Evolutionary conservation across 768 basidiomycete genomes (phyloP).

Genomic region (Sporobolomyces roseus): DNA sequence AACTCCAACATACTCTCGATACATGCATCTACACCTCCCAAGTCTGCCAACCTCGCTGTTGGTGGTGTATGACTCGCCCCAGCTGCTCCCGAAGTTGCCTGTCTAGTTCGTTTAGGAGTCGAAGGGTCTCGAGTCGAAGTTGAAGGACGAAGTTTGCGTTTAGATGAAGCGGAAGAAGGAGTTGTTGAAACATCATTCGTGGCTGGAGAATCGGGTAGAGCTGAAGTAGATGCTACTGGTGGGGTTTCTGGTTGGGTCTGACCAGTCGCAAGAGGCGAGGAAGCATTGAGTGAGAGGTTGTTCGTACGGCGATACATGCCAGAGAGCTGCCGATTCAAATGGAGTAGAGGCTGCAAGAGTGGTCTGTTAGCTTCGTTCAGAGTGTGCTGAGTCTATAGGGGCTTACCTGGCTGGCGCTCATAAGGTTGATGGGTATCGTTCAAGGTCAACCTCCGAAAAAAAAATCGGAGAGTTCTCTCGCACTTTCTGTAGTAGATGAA

Average conservation of each 20-base stretch:
- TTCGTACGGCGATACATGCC: slow-evolving; percentile 25
- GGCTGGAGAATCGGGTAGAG: neutral
- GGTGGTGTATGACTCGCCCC: slow-evolving; percentile 38
- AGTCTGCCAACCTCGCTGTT: slow-evolving; percentile 59
- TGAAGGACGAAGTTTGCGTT: slow-evolving; percentile 38
- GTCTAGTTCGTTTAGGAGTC: slow-evolving; percentile 60
- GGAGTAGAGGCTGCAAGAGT: slow-evolving; percentile 18
- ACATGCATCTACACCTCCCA: slow-evolving; percentile 80
- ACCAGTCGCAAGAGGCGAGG: slow-evolving; percentile 15
- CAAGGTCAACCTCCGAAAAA: slow-evolving; percentile 10
- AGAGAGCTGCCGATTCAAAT: slow-evolving; percentile 36
- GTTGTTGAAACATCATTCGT: neutral
- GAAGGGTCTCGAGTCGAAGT: slow-evolving; percentile 31
- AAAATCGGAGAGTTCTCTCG: too few relatives aligned
- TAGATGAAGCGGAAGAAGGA: slow-evolving; percentile 4
- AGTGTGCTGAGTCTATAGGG: neutral
- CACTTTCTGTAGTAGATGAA: too few relatives aligned
- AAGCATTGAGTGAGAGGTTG: slow-evolving; percentile 36
- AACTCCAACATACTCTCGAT: slow-evolving; percentile 91
- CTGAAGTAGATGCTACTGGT: slow-evolving; percentile 25
- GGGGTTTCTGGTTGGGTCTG: neutral
- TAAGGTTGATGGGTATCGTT: neutral
- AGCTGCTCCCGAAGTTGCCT: slow-evolving; percentile 46
- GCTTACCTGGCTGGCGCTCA: slow-evolving; percentile 15
- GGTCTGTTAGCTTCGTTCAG: neutral